Conservation (phyloP, 129 eudicot species). For the Flaveria robusta region DNA sequence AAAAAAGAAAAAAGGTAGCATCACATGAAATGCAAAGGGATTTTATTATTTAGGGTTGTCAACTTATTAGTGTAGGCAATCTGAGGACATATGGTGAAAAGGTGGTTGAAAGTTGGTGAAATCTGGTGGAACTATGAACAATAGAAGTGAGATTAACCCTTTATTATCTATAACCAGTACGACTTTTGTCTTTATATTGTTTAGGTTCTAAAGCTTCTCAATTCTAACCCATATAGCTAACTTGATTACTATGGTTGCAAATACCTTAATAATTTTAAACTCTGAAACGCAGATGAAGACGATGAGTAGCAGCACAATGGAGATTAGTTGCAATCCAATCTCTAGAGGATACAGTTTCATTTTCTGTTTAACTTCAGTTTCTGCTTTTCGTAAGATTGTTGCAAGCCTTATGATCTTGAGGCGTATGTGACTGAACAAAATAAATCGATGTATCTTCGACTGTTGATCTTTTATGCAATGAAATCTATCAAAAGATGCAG, state of each 20-base stretch:
- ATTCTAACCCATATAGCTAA: background rate
- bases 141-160: background rate
- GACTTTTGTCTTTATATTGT: background rate
- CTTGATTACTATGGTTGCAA: background rate
- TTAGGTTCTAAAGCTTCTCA: background rate
- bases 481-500: slow-evolving; percentile 23
- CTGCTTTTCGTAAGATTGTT: slow-evolving; percentile 34
- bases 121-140: background rate
- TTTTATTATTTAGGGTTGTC: background rate
- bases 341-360: slow-evolving; percentile 19
- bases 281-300: slow-evolving; percentile 62
- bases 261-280: slow-evolving; percentile 10
- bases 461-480: background rate
- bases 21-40: no score
- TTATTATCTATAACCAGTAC: background rate
- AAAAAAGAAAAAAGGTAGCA: no score
- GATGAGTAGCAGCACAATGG: slow-evolving; percentile 47
- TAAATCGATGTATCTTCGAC: background rate
- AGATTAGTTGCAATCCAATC: slow-evolving; percentile 18
- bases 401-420: slow-evolving; percentile 18
- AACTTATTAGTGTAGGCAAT: background rate
- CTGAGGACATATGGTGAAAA: background rate
- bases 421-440: slow-evolving; percentile 21
- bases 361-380: slow-evolving; percentile 19
- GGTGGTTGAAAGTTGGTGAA: background rate